Evolutionary conservation across 306 rosid genomes (phyloP).

Genomic region (Prunus kanzakura): DNA sequence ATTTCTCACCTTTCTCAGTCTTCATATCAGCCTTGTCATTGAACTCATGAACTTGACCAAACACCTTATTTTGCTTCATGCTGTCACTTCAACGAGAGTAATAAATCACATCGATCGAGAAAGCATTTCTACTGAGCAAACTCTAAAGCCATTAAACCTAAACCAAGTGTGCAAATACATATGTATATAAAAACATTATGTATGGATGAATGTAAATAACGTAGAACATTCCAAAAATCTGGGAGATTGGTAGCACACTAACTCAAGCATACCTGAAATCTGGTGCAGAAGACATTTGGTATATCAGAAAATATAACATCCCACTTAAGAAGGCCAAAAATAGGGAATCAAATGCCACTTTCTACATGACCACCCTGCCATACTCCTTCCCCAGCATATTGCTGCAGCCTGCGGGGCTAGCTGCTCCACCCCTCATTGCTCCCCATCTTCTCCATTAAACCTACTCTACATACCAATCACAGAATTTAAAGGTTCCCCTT

Average conservation of each 20-base stretch:
- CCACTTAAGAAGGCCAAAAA: slow-evolving; percentile 96
- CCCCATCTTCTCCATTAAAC: slow-evolving; percentile 88
- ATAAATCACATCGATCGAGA: background rate
- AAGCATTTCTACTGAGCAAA: background rate
- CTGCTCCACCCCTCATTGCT: slow-evolving; percentile 88
- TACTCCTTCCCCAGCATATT: slow-evolving; percentile 62
- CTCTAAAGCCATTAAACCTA: background rate
- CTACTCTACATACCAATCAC: slow-evolving; percentile 72
- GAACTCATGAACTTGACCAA: background rate
- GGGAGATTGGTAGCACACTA: background rate
- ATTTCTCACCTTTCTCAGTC: background rate
- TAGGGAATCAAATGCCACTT: slow-evolving; percentile 88
- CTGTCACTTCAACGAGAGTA: background rate
- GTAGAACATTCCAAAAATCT: slow-evolving; percentile 5
- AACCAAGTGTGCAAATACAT: background rate
- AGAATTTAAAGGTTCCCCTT: slow-evolving; percentile 84
- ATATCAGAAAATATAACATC: slow-evolving; percentile 68
- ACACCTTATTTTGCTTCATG: background rate
- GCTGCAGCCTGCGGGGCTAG: slow-evolving; percentile 73
- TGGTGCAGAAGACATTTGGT: slow-evolving; percentile 82
- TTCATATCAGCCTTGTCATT: background rate
- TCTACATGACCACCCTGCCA: slow-evolving; percentile 95
- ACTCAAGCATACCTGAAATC: slow-evolving; percentile 68
- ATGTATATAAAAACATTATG: background rate
- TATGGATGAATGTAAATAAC: background rate